Conservation (phyloP, 2,329 filamentous ascomycete genomes). For the Neopestalotiopsis rosae region DNA sequence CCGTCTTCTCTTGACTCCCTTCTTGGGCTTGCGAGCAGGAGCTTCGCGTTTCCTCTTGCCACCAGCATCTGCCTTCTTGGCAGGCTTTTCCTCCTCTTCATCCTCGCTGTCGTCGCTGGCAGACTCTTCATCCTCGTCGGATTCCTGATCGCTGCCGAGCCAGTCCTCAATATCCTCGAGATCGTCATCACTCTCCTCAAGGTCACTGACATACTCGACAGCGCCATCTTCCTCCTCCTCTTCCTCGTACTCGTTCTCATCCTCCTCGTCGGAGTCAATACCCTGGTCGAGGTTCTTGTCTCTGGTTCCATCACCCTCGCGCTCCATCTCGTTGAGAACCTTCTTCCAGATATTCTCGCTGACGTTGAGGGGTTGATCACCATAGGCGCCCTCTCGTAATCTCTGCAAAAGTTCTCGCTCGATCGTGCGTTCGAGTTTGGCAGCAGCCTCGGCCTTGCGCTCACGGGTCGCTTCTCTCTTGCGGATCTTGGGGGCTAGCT, state of each 20-base stretch:
- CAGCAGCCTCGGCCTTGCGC: slow-evolving; percentile 78
- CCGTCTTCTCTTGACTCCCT: slow-evolving; percentile 62
- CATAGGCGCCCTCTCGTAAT: slow-evolving; percentile 89
- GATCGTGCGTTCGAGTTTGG: slow-evolving; percentile 94
- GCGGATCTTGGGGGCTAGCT: slow-evolving; percentile 87
- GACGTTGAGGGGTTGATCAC: slow-evolving; percentile 92
- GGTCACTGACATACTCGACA: slow-evolving; percentile 92
- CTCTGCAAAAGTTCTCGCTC: slow-evolving; percentile 94
- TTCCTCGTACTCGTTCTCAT: slow-evolving; percentile 56
- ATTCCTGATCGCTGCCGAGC: slow-evolving; percentile 75
- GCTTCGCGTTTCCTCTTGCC: slow-evolving; percentile 51
- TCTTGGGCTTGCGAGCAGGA: slow-evolving; percentile 55
- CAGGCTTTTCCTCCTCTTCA: slow-evolving; percentile 62
- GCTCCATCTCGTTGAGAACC: slow-evolving; percentile 89
- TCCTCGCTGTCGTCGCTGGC: slow-evolving; percentile 61
- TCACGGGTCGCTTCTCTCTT: slow-evolving; percentile 77
- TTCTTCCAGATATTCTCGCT: slow-evolving; percentile 97
- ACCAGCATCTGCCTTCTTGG: slow-evolving; percentile 58
- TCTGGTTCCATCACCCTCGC: slow-evolving; percentile 79
- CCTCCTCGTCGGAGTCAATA: slow-evolving; percentile 77
- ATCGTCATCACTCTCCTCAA: slow-evolving; percentile 84
- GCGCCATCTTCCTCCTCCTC: slow-evolving; percentile 67
- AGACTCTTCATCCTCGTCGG: slow-evolving; percentile 55
- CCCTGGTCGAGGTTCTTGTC: slow-evolving; percentile 92
- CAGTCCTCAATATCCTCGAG: slow-evolving; percentile 87